Evolutionary conservation across 2,329 filamentous ascomycete genomes (phyloP), one percentile per base, ranked within the genome.

Genomic region (Cordyceps militaris): DNA sequence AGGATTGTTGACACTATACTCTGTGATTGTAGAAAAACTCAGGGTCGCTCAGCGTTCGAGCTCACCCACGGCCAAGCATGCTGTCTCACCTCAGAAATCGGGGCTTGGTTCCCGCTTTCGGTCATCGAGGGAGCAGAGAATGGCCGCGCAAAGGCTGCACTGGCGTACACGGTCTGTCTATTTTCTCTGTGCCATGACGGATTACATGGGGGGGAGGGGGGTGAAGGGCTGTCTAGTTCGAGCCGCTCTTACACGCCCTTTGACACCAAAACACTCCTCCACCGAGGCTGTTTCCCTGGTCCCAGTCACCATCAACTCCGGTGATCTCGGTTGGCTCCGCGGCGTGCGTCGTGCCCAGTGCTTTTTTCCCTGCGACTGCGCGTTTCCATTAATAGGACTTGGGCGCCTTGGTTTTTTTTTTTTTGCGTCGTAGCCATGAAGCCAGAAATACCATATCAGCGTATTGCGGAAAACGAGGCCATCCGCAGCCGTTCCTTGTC

Each of bases 311-410:
- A 30, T 51, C 42, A 57, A 57, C 11, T 38, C 47, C 55, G 55
- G 10, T 57, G 46, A 57, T 57, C 55, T 57, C 55, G 38, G 55
- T 46, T 50, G 46, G n/a, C 54, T 50, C 54, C 54, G 54, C 34
- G 54, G 54, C 54, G 24, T 34, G 30, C 51, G 13, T 44, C 40
- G 32, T 56, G 53, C 32, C 43, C 43, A 30, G 23, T 47, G 43
- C 26, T 47, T 34, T 19, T 24, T 24, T n/a, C n/a, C 10, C 6
- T 3, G 32, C 30, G n/a, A 30, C 24, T 28, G 13, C 8, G 13
- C 47, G 40, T 56, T 54, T 10, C 3, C 34, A 48, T 56, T 56
- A 48, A 56, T 56, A 56, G n/a, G 42, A 16, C 40, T 42, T 40
- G 43, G 43, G 32, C 32, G 53, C 53, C 32, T 36, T 13, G 26